Base-by-base conservation (phyloP, 2,329 filamentous ascomycete species). In the Gnomoniopsis smithogilvyi region DNA sequence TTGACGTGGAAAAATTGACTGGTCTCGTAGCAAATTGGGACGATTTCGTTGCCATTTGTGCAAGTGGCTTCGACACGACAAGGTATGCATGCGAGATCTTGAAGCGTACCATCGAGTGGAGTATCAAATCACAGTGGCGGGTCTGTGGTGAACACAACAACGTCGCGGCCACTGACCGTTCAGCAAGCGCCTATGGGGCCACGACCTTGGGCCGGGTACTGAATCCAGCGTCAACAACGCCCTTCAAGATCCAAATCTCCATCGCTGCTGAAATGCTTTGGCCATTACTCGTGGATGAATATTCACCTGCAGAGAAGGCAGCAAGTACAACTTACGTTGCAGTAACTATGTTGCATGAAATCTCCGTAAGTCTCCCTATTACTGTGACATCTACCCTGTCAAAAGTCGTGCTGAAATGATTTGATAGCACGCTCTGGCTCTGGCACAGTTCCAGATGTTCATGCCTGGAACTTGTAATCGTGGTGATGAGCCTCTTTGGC, bases 241-340 rank as follows among this genome's bases (percentile, higher is more conserved):
- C 57, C 12, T 60, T 60, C 15, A 17, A 3, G 6, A 60, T 61
- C 12, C 41, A 10, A 2, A 50, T 58, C 41, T 11, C 30, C 8
- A 21, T 62, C 15, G 15, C 41, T 17, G 58, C 26, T n/a, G 54
- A 62, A 34, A 36, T 33, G 2, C 19, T 62, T 4, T 61, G 54
- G 58, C 61, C 54, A 33, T 47, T 62, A 12, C 58, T 62, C 15
- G 56, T 61, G 22, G 36, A 51, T 8, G 54, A 60, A 8, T 62
- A 62, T 17, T 57, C 61, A 3, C 4, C 22, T 3, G 61, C 58
- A 1, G 61, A 62, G 51, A 62, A 62, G 30, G 61, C 61, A 22
- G 51, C 48, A 24, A 50, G 33, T 17, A 53, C 47, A 19, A 61
- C 55, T 6, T 26, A 30, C 14, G 17, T 62, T n/a, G 54, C 61